Evolutionary conservation across 1,139 yeast genomes (phyloP), one percentile per base, ranked within the genome.

Genomic region (Hansenula lynferdii): DNA sequence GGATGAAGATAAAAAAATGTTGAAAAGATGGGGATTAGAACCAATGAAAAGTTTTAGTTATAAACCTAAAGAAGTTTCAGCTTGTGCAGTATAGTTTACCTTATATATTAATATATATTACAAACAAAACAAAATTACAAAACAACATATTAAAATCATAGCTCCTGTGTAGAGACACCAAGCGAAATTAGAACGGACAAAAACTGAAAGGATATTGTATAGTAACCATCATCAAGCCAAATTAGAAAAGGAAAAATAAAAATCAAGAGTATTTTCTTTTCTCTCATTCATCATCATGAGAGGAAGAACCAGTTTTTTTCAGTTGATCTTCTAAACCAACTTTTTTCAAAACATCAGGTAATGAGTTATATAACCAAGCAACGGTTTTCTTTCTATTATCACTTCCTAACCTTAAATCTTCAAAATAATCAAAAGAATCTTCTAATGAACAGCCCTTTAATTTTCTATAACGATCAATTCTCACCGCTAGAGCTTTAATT

Each of bases 1-100:
- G 92, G 87, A 83, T 36, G 92, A 83, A 55, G 94, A 84, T 56
- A 80, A 72, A 47, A 70, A 61, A 9, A 77, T 84, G 86, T 63
- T 84, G 28, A 58, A 60, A 4, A 75, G 72, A 50, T 84, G 92
- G 92, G 94, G 94, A 0, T 58, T 82, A 50, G 65, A 60, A 46
- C 87, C 89, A 28, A 77, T 83, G 85, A 67, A 75, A 57, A 71
- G 81, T 44, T 75, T 75, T 45, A 53, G 50, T 7, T 47, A 51
- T 34, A 38, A 38, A 29, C 39, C 40, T 26, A 38, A 36, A 16
- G 38, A 34, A 18, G 43, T 35, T 34, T 43, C 32, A 5, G 28
- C 26, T 18, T 21, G 35, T 28, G 24, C 28, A 9, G 21, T 26
- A 15, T 21, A 14, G 8, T 9, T 27, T 23, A n/a, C n/a, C n/a